Evolutionary conservation across 2,329 filamentous ascomycete species (phyloP).

Genomic region (Diaporthe aspalathi): DNA sequence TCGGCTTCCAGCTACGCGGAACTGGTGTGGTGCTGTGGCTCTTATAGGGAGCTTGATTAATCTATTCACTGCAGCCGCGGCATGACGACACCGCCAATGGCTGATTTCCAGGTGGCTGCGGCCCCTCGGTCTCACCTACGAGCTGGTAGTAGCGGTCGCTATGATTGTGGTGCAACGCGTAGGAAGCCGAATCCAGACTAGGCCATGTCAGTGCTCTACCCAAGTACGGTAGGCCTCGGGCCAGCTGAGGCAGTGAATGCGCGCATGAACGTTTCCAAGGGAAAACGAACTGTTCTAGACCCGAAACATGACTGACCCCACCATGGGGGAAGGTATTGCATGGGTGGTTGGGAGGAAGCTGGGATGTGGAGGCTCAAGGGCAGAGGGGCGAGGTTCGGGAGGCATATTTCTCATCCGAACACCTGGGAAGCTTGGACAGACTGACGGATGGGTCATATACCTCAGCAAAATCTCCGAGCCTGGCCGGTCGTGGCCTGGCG

Average conservation of each 20-base stretch:
- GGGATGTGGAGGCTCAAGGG: background rate
- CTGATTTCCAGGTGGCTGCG: background rate
- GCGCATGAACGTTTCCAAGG: conserved; percentile 24
- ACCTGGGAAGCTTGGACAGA: background rate
- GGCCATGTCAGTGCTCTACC: too few relatives aligned
- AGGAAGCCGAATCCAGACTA: conserved; percentile 13
- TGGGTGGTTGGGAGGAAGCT: background rate
- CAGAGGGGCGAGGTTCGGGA: conserved; percentile 10
- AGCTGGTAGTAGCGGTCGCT: conserved; percentile 4
- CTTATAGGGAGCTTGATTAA: conserved; percentile 1
- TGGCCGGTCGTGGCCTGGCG: conserved; percentile 10
- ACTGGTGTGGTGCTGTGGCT: background rate
- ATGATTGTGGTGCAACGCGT: conserved; percentile 10
- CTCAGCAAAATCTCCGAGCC: conserved; percentile 19
- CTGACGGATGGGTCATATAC: background rate
- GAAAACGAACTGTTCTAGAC: conserved; percentile 24
- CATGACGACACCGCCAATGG: background rate
- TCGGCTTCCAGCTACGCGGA: conserved; percentile 3
- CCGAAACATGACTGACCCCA: conserved; percentile 17
- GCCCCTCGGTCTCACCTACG: background rate
- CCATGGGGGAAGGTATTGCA: background rate
- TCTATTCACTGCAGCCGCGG: conserved; percentile 10
- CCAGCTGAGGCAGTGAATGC: background rate
- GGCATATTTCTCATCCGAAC: conserved; percentile 17
- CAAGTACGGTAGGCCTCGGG: background rate